Evolutionary conservation across 2,329 filamentous ascomycete species (phyloP).

Genomic region (Hypoxylon sp.): DNA sequence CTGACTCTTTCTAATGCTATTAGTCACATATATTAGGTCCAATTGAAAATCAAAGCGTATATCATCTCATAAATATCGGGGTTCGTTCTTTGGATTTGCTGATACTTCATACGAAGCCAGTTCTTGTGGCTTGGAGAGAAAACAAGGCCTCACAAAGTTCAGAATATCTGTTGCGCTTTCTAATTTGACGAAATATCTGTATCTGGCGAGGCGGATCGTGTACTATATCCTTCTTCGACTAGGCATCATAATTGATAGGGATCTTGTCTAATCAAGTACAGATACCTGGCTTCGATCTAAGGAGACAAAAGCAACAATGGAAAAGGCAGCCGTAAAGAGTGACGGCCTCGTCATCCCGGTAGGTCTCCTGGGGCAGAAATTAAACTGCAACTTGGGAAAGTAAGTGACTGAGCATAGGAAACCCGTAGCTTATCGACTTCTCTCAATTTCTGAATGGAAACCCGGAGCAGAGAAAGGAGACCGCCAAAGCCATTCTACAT

Average conservation of each 20-base stretch:
- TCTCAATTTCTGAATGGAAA: constrained; percentile 77
- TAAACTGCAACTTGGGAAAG: not conserved
- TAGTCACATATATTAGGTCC: constrained; percentile 20
- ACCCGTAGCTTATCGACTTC: constrained; percentile 81
- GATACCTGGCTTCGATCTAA: not conserved
- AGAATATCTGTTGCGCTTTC: constrained; percentile 3
- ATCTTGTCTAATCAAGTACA: not conserved
- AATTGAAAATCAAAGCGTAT: not conserved
- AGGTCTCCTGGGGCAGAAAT: constrained; percentile 44
- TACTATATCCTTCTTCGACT: not conserved
- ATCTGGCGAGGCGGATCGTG: no score
- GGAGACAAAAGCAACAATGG: constrained; percentile 52
- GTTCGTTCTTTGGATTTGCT: constrained; percentile 1
- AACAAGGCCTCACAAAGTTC: not conserved
- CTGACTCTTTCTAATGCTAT: constrained; percentile 17
- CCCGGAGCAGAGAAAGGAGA: constrained; percentile 70
- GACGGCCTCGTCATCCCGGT: constrained; percentile 71
- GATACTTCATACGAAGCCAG: not conserved
- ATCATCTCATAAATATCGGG: not conserved
- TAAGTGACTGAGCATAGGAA: constrained; percentile 30
- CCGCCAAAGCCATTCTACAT: constrained; percentile 79
- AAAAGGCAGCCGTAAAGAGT: constrained; percentile 63
- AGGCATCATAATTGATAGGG: not conserved
- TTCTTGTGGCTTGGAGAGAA: not conserved
- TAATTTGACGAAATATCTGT: constrained; percentile 3